These are phyloP conservation scores for Dothistroma pini DNA, from an alignment of 2,329 filamentous ascomycete species.

Conservation along the genomic window DNA sequence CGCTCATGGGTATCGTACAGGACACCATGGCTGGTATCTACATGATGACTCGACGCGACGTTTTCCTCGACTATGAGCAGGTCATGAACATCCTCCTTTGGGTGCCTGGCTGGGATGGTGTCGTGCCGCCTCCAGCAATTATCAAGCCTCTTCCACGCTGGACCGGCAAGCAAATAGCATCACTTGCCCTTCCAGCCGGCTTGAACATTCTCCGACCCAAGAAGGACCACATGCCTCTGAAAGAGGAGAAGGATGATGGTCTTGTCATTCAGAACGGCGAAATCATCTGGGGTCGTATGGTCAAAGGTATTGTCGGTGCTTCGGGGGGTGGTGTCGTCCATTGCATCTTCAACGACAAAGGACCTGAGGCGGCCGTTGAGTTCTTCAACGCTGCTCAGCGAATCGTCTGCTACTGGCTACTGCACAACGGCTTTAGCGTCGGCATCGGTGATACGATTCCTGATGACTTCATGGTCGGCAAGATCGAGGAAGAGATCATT, in stretches of 20 bases:
- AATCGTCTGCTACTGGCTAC: slow-evolving; percentile 94
- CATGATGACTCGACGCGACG: slow-evolving; percentile 91
- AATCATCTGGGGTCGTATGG: slow-evolving; percentile 83
- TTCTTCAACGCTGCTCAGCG: slow-evolving; percentile 96
- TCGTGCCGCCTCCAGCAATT: slow-evolving; percentile 91
- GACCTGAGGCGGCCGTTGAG: slow-evolving; percentile 76
- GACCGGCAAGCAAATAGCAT: slow-evolving; percentile 98
- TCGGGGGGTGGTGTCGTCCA: slow-evolving; percentile 88
- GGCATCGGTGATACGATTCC: slow-evolving; percentile 98
- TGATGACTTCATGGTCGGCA: slow-evolving; percentile 75
- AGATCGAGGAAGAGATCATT: slow-evolving; percentile 78
- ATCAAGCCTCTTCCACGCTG: slow-evolving; percentile 86
- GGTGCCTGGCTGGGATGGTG: slow-evolving; percentile 96
- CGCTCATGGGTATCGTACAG: slow-evolving; percentile 99
- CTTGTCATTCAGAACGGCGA: slow-evolving; percentile 82
- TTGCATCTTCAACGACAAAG: slow-evolving; percentile 93
- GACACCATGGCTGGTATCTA: slow-evolving; percentile 95
- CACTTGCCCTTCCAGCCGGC: slow-evolving; percentile 82
- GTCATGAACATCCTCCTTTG: slow-evolving; percentile 98
- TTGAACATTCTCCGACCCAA: slow-evolving; percentile 63
- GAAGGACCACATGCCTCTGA: slow-evolving; percentile 29
- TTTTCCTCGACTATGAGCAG: slow-evolving; percentile 82
- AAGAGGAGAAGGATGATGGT: slow-evolving; percentile 54
- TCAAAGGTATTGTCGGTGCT: slow-evolving; percentile 92
- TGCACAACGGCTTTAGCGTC: slow-evolving; percentile 95